Evolutionary conservation across 208 protist species (phyloP), one percentile per base, ranked within the genome.

Genomic region (Wallacemonas rigidus): DNA sequence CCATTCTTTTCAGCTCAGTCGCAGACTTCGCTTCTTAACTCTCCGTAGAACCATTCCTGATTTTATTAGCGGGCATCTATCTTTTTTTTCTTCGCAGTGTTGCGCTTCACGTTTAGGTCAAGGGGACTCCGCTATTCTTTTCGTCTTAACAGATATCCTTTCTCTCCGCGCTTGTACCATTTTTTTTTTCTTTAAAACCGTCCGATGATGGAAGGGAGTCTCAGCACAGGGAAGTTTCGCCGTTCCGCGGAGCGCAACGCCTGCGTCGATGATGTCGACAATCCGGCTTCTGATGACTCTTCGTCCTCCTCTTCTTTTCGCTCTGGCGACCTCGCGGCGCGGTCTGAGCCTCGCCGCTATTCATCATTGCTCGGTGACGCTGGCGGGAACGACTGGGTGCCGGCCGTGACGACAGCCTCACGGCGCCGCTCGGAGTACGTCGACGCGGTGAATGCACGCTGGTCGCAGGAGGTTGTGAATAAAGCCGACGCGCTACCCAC

Each of bases 171-270:
- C 26, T 26, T 26, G 26, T 26, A 26, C 26, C 26, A 26, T 26
- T 26, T 26, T 26, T 26, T 26, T 1, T 26, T 26, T 26, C 0
- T 26, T 26, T 1, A 26, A 26, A 26, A 26, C 26, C 26, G 26
- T 26, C 26, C 53, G 14, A 8, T n/a, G 55, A 68, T 47, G 39
- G 39, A 69, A 6, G 38, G 35, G 41, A 45, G 50, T 11, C 47
- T 7, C 6, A 68, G 54, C 53, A 82, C 63, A 45, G 67, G 67
- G 62, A 65, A 61, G 71, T 72, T 67, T 47, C 54, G 70, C 11
- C 26, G 26, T 60, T 41, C 6, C 36, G 55, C 50, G 17, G 45
- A 71, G n/a, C 62, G 3, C 39, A 4, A 69, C 50, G 41, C 38
- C 26, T 36, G 62, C 6, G 69, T 65, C 5, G 64, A 69, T 12